Evolutionary conservation across 2,329 filamentous ascomycete genomes (phyloP).

Genomic region (Diaporthe sp.): DNA sequence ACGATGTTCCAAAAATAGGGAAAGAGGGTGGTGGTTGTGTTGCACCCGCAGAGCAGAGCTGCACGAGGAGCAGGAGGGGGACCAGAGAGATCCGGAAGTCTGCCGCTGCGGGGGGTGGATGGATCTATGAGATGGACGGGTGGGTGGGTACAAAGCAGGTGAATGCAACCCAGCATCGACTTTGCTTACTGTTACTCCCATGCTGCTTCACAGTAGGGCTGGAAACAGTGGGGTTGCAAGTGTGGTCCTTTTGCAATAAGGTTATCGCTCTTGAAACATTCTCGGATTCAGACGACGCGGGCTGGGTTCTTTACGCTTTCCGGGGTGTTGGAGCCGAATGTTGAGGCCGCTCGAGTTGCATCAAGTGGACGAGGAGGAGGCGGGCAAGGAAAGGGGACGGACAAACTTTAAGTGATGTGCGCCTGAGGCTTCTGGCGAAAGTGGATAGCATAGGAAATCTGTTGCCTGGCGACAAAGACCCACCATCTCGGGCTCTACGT

Average conservation of each 20-base stretch:
- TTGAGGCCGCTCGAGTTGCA: background rate
- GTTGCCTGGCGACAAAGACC: background rate
- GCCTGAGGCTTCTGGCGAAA: background rate
- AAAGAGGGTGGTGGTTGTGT: slow-evolving; percentile 1
- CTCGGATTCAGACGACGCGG: slow-evolving; percentile 10
- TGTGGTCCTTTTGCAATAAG: slow-evolving; percentile 19
- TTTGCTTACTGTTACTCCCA: slow-evolving; percentile 5
- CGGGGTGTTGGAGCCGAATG: background rate
- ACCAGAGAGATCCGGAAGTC: slow-evolving; percentile 14
- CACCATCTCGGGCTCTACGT: background rate
- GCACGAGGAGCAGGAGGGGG: background rate
- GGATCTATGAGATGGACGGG: slow-evolving; percentile 9
- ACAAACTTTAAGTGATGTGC: background rate
- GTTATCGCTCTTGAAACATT: slow-evolving; percentile 19
- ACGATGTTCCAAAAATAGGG: slow-evolving; percentile 20
- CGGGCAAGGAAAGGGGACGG: background rate
- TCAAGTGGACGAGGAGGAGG: background rate
- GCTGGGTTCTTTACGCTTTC: background rate
- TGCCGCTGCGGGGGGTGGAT: slow-evolving; percentile 16
- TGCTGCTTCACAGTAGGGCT: background rate
- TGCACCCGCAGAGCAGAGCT: slow-evolving; percentile 3
- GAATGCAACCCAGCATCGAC: slow-evolving; percentile 24
- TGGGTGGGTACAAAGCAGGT: background rate
- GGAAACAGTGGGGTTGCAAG: slow-evolving; percentile 15
- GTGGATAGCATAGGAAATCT: no score